Conservation (phyloP, 495 filamentous ascomycete species). For the Parathielavia appendiculata region DNA sequence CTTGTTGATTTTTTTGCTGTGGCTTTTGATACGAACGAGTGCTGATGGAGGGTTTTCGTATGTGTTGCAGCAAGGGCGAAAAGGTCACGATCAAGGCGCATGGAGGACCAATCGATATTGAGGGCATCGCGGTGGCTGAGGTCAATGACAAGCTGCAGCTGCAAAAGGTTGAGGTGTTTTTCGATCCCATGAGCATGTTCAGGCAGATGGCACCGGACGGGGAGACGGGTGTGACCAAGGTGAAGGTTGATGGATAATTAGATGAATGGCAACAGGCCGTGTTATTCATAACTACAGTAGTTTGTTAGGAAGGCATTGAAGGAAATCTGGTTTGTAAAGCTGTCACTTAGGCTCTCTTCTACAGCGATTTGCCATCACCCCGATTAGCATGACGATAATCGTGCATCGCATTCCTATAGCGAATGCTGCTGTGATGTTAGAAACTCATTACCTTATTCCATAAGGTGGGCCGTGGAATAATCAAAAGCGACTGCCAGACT, state of each 20-base stretch:
- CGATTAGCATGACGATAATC: too few relatives aligned
- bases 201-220: constrained; percentile 49
- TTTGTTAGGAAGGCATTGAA: too few relatives aligned
- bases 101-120: constrained; percentile 45
- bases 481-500: too few relatives aligned
- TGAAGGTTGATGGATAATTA: not conserved
- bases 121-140: constrained; percentile 52
- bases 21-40: not conserved
- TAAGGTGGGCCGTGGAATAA: too few relatives aligned
- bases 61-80: constrained; percentile 47
- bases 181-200: constrained; percentile 62
- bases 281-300: too few relatives aligned
- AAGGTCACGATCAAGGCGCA: constrained; percentile 54
- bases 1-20: not conserved
- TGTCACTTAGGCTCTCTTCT: too few relatives aligned
- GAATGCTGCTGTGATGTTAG: too few relatives aligned
- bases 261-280: too few relatives aligned
- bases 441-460: too few relatives aligned
- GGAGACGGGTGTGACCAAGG: constrained; percentile 17
- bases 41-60: not conserved
- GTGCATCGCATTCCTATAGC: too few relatives aligned
- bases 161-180: constrained; percentile 56
- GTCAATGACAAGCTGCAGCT: constrained; percentile 56
- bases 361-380: too few relatives aligned
- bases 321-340: too few relatives aligned